Evolutionary conservation across 2,329 filamentous ascomycete species (phyloP).

Genomic region (Penicillium sp.): DNA sequence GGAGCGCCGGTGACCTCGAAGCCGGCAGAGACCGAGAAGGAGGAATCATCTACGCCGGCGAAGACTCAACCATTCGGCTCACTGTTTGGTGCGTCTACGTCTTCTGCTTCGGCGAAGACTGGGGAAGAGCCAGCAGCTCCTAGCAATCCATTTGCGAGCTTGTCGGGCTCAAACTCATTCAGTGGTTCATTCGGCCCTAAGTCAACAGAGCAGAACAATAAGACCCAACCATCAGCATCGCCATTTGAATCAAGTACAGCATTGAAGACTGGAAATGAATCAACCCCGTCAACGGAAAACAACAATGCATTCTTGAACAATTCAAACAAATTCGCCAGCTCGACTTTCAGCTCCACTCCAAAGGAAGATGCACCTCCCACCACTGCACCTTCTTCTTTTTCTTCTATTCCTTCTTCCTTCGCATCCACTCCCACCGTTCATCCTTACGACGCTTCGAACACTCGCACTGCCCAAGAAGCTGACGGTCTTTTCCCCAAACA

Average conservation of each 20-base stretch:
- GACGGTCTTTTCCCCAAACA: slow-evolving; percentile 8
- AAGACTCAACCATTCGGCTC: slow-evolving; percentile 15
- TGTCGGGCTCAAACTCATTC: slow-evolving; percentile 5
- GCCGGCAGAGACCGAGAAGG: slow-evolving; percentile 1
- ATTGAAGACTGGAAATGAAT: not conserved
- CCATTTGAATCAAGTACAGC: not conserved
- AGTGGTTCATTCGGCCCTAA: slow-evolving; percentile 12
- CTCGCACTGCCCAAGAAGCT: slow-evolving; percentile 5
- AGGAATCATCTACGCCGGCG: slow-evolving; percentile 10
- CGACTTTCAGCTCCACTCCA: not conserved
- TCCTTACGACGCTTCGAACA: not conserved
- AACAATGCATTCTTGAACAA: not conserved
- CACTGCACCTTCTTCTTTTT: not conserved
- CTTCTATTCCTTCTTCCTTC: not conserved
- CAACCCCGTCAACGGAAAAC: not conserved
- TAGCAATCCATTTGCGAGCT: slow-evolving; percentile 8
- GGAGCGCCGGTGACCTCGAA: not conserved
- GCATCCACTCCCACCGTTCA: slow-evolving; percentile 1
- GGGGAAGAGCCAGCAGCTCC: not conserved
- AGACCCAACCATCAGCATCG: not conserved
- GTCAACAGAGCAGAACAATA: slow-evolving; percentile 5
- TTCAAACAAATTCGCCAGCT: not conserved
- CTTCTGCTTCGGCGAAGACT: slow-evolving; percentile 1
- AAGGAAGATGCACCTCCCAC: not conserved
- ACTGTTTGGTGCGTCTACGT: slow-evolving; percentile 29